A percentile compares a stretch with the other conserved stretches of the same genome.
These are phyloP conservation scores for Ceratobasidium sp. DNA, from an alignment of 1,284 basidiomycete species.

Conservation along the genomic window DNA sequence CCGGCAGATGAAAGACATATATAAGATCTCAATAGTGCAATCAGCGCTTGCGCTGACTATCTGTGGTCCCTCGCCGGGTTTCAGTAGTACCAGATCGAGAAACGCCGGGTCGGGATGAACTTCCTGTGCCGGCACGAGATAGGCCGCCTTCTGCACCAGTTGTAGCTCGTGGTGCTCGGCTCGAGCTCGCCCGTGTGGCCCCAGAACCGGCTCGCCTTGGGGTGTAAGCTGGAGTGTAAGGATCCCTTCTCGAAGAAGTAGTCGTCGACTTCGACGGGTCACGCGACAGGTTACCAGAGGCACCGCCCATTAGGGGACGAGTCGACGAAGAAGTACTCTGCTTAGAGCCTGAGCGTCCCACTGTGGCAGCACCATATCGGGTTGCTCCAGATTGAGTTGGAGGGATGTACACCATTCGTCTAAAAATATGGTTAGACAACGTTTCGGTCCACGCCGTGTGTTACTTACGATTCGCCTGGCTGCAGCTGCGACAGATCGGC, in stretches of 20 bases:
- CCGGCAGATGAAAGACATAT: conserved; percentile 7
- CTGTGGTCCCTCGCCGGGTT: conserved; percentile 13
- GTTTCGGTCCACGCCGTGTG: neutral
- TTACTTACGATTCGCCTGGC: conserved; percentile 39
- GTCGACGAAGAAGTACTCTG: conserved; percentile 32
- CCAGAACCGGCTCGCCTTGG: conserved; percentile 28
- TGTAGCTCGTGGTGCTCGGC: conserved; percentile 1
- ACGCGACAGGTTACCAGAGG: conserved; percentile 11
- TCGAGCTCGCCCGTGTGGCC: conserved; percentile 24
- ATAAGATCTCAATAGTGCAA: neutral
- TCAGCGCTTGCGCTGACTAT: conserved; percentile 38
- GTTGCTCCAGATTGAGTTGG: conserved; percentile 24
- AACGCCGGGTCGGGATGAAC: conserved; percentile 24
- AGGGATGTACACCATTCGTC: conserved; percentile 39
- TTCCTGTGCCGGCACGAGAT: conserved; percentile 34
- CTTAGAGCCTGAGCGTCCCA: conserved; percentile 36
- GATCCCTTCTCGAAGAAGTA: neutral
- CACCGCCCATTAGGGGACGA: conserved; percentile 9
- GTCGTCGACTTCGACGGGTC: conserved; percentile 36
- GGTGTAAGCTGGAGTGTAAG: conserved; percentile 10
- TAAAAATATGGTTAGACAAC: neutral
- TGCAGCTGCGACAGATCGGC: conserved; percentile 24
- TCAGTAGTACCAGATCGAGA: conserved; percentile 9
- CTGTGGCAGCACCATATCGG: conserved; percentile 36
- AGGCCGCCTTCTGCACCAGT: conserved; percentile 11